These are phyloP conservation scores for Ceratocystis papillata DNA, from an alignment of 2,329 filamentous ascomycete species.

Conservation along the genomic window DNA sequence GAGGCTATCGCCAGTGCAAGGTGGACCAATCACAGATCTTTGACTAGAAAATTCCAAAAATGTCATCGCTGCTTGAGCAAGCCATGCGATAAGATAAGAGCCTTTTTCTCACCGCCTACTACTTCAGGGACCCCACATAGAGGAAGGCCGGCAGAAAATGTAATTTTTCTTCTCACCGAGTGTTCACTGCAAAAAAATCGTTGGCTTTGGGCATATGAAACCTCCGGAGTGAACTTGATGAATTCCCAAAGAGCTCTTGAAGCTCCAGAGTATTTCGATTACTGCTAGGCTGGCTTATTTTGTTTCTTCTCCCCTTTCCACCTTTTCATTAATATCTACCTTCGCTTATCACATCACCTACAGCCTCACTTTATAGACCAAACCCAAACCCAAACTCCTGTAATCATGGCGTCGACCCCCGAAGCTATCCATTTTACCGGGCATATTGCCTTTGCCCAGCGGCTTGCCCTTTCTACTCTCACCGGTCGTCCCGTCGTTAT, in stretches of 20 bases:
- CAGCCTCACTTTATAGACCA: background rate
- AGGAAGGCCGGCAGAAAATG: constrained; percentile 21
- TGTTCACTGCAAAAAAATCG: background rate
- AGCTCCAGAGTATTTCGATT: constrained; percentile 1
- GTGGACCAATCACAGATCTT: constrained; percentile 16
- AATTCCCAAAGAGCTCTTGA: background rate
- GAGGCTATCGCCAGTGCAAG: constrained; percentile 13
- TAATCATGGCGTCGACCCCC: constrained; percentile 35
- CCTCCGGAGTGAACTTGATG: background rate
- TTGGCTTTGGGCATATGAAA: background rate
- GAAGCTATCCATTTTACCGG: constrained; percentile 64
- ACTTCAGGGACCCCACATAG: constrained; percentile 9
- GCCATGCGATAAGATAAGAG: constrained; percentile 24
- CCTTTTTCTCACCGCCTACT: constrained; percentile 20
- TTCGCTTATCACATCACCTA: background rate
- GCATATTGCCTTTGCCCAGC: constrained; percentile 70
- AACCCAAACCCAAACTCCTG: constrained; percentile 9
- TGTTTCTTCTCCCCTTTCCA: background rate
- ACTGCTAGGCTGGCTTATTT: background rate
- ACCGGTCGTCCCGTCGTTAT: constrained; percentile 84
- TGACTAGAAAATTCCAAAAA: constrained; percentile 18
- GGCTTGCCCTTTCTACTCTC: constrained; percentile 80
- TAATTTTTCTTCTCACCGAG: constrained; percentile 20
- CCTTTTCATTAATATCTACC: background rate
- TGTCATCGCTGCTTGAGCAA: constrained; percentile 13